phyloP scores from a whole-genome alignment of 345 rosid species.

The Aurinia saxatilis region DNA sequence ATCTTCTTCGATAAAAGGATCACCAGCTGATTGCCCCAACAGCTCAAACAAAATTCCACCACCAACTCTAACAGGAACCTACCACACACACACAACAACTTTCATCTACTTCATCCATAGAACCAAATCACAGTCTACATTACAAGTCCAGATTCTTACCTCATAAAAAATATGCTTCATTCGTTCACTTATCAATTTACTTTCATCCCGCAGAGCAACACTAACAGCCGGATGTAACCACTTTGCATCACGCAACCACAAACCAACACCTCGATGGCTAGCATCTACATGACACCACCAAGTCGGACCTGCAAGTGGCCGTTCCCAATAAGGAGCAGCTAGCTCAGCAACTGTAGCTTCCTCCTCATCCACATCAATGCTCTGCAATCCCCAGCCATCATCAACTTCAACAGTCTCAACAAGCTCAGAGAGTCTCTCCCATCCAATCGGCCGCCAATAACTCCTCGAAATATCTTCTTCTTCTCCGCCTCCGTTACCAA shows the following conservation, averaged over 20 bases:
- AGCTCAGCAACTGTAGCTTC: constrained; percentile 46
- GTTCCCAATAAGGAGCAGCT: constrained; percentile 54
- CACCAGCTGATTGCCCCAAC: constrained; percentile 62
- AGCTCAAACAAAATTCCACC: constrained; percentile 70
- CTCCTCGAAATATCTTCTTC: constrained; percentile 31
- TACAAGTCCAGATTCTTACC: constrained; percentile 24
- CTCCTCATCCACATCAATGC: constrained; percentile 23
- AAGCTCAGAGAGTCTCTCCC: constrained; percentile 50
- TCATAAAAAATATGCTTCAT: constrained; percentile 63
- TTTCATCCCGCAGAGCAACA: constrained; percentile 44
- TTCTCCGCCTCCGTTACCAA: constrained; percentile 13
- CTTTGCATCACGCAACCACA: constrained; percentile 44
- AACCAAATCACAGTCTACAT: not conserved
- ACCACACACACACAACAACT: constrained; percentile 8
- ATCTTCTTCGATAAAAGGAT: constrained; percentile 50
- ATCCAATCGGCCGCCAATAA: constrained; percentile 50
- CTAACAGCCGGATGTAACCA: constrained; percentile 64
- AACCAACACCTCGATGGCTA: constrained; percentile 31
- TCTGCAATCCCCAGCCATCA: constrained; percentile 29
- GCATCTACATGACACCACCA: constrained; percentile 69
- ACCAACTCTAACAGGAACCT: constrained; percentile 64
- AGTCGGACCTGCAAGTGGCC: constrained; percentile 46
- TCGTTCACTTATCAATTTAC: constrained; percentile 51
- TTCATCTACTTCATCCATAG: not conserved
- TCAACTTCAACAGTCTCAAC: constrained; percentile 39